phyloP scores from a whole-genome alignment of 208 protist species.

The Trypanosoma cruzi region DNA sequence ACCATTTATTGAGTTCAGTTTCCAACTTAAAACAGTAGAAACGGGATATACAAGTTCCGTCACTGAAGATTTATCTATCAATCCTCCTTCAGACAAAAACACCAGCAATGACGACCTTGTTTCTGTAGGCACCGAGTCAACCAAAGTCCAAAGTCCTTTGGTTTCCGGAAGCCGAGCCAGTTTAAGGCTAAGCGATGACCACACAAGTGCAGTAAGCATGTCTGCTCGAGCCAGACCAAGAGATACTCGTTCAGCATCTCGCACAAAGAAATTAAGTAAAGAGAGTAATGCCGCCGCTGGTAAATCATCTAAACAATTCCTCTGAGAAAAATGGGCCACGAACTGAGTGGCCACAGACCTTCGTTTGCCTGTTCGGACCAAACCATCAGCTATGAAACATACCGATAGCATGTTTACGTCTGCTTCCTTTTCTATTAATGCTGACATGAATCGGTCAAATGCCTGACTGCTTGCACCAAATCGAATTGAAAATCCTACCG shows the following conservation, averaged over 20 bases:
- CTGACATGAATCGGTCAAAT: slow-evolving; percentile 32
- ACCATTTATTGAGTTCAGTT: slow-evolving; percentile 1
- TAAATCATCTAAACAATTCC: slow-evolving; percentile 23
- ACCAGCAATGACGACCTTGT: slow-evolving; percentile 2
- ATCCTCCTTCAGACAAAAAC: slow-evolving; percentile 8
- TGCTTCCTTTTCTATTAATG: slow-evolving; percentile 19
- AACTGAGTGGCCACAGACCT: slow-evolving; percentile 31
- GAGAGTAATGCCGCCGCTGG: slow-evolving; percentile 22
- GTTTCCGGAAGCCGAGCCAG: slow-evolving; percentile 18
- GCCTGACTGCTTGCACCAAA: slow-evolving; percentile 36
- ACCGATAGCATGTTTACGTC: slow-evolving; percentile 22
- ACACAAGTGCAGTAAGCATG: slow-evolving; percentile 31
- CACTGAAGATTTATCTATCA: slow-evolving; percentile 20
- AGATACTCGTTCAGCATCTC: slow-evolving; percentile 29
- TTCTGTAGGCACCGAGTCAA: slow-evolving; percentile 25
- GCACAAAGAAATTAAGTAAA: slow-evolving; percentile 26
- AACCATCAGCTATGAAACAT: slow-evolving; percentile 25
- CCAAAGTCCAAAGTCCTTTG: slow-evolving; percentile 13
- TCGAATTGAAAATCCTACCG: slow-evolving; percentile 29
- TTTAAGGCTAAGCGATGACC: slow-evolving; percentile 33
- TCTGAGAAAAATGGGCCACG: slow-evolving; percentile 29
- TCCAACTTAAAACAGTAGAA: slow-evolving; percentile 24
- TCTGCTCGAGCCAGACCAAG: slow-evolving; percentile 23
- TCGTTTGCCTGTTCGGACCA: slow-evolving; percentile 25
- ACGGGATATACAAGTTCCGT: slow-evolving; percentile 25